Percentiles rank a stretch among this genome's conserved stretches.
These are phyloP conservation scores for Penicillium frequentans DNA, from an alignment of 2,329 filamentous ascomycete genomes.

Conservation along the genomic window DNA sequence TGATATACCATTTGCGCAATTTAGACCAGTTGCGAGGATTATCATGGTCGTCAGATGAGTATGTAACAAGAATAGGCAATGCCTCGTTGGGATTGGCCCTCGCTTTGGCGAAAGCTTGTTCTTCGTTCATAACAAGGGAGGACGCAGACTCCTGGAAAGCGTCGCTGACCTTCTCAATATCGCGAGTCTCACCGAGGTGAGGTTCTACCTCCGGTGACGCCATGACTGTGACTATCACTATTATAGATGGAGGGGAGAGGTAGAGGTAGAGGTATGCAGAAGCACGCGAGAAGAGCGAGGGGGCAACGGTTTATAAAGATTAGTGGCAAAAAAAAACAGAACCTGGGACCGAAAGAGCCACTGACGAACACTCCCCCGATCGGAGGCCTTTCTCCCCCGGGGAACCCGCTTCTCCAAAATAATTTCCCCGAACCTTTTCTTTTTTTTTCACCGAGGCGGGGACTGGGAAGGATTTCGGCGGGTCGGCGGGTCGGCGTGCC, in stretches of 20 bases:
- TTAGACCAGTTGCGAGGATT: slow-evolving; percentile 44
- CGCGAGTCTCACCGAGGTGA: neutral
- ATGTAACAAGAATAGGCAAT: slow-evolving; percentile 23
- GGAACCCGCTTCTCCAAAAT: slow-evolving; percentile 8
- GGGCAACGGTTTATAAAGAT: neutral
- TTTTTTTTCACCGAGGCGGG: slow-evolving; percentile 1
- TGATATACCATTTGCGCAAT: slow-evolving; percentile 44
- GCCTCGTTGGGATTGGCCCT: slow-evolving; percentile 24
- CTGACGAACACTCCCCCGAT: neutral
- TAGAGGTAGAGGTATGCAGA: neutral
- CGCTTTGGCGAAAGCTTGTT: slow-evolving; percentile 26
- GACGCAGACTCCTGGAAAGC: slow-evolving; percentile 9
- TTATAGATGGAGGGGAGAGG: neutral
- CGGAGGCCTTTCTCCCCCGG: neutral
- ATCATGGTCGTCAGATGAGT: slow-evolving; percentile 25
- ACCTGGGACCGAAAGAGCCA: neutral
- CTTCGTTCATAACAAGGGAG: slow-evolving; percentile 19
- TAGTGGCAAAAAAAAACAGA: neutral
- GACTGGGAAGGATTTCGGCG: neutral
- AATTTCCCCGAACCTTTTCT: neutral
- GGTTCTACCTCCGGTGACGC: slow-evolving; percentile 1
- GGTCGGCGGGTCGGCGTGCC: slow-evolving; percentile 9
- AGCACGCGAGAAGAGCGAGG: neutral
- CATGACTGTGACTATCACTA: slow-evolving; percentile 1
- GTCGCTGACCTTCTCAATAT: slow-evolving; percentile 17